These are phyloP conservation scores for Eimeria sp. DNA, from an alignment of 169 alveolate genomes.

Conservation along the genomic window DNA sequence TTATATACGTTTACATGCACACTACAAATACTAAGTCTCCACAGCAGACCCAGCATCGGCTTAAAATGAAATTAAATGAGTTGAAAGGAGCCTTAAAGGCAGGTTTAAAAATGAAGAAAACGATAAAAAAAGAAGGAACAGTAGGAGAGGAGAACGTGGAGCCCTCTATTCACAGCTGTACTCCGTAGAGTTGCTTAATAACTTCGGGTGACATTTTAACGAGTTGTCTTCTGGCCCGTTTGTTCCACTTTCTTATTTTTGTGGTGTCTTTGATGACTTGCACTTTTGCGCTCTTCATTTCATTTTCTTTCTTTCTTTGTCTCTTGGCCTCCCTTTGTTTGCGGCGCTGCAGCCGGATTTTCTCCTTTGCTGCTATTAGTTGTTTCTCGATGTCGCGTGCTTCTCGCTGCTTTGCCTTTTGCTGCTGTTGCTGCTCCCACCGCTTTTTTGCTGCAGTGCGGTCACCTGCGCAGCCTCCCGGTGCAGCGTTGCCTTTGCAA, in stretches of 20 bases:
- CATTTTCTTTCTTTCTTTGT: slow-evolving; percentile 70
- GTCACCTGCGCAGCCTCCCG: slow-evolving; percentile 46
- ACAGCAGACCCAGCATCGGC: not conserved
- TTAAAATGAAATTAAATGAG: not conserved
- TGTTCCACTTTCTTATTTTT: slow-evolving; percentile 66
- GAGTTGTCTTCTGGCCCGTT: slow-evolving; percentile 69
- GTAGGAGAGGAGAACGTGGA: not conserved
- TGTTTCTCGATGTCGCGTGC: slow-evolving; percentile 54
- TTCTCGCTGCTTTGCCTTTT: not conserved
- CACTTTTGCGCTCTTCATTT: slow-evolving; percentile 66
- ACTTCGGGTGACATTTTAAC: slow-evolving; percentile 83
- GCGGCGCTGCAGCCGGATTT: slow-evolving; percentile 29
- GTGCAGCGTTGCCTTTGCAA: slow-evolving; percentile 43
- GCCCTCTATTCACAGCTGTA: not conserved
- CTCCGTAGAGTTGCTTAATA: slow-evolving; percentile 74
- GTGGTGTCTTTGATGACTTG: slow-evolving; percentile 70
- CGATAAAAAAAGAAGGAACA: not conserved
- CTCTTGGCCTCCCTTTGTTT: slow-evolving; percentile 76
- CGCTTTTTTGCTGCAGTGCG: slow-evolving; percentile 19
- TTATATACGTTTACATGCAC: too few relatives aligned
- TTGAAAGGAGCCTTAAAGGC: not conserved
- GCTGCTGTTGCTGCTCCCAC: slow-evolving; percentile 68
- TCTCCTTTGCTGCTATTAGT: slow-evolving; percentile 21
- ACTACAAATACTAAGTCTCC: not conserved
- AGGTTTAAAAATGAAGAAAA: not conserved